A percentile compares a stretch with the other conserved stretches of the same genome.
Conservation (phyloP, 1,284 basidiomycete genomes). For the Microbotryomycetes sp. region DNA sequence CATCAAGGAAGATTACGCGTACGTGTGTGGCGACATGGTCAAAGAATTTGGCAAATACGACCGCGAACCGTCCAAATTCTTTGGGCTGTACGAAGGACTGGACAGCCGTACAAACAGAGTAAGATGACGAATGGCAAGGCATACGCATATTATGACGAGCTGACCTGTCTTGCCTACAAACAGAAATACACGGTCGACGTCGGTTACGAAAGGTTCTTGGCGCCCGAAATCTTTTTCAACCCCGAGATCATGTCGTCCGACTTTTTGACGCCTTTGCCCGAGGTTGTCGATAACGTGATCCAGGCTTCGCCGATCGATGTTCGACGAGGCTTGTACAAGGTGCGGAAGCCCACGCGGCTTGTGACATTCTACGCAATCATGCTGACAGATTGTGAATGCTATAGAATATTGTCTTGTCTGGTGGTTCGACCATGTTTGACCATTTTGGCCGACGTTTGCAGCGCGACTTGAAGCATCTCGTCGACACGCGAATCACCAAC, state of each 20-base stretch:
- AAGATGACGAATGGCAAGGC: constrained; percentile 37
- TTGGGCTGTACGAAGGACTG: constrained; percentile 88
- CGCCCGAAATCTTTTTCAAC: constrained; percentile 99
- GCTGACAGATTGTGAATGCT: neutral
- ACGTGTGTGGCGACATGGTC: constrained; percentile 98
- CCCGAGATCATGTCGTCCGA: constrained; percentile 98
- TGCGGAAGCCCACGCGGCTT: constrained; percentile 36
- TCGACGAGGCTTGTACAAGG: constrained; percentile 88
- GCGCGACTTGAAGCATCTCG: constrained; percentile 87
- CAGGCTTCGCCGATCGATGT: constrained; percentile 95
- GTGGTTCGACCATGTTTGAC: constrained; percentile 97
- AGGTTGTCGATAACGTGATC: constrained; percentile 95
- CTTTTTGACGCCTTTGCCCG: constrained; percentile 92
- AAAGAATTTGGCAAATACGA: constrained; percentile 99
- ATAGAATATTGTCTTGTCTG: constrained; percentile 86
- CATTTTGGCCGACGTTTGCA: constrained; percentile 94
- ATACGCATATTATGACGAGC: neutral
- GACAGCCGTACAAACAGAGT: constrained; percentile 87
- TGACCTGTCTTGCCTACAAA: neutral
- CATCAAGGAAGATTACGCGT: constrained; percentile 98
- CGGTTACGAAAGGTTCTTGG: constrained; percentile 97
- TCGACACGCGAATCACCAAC: constrained; percentile 79
- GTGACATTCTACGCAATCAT: neutral
- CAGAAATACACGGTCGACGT: constrained; percentile 88
- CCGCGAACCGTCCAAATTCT: constrained; percentile 90